Evolutionary conservation across 73 alveolate species (phyloP).

Genomic region (Durusdinium trenchii): DNA sequence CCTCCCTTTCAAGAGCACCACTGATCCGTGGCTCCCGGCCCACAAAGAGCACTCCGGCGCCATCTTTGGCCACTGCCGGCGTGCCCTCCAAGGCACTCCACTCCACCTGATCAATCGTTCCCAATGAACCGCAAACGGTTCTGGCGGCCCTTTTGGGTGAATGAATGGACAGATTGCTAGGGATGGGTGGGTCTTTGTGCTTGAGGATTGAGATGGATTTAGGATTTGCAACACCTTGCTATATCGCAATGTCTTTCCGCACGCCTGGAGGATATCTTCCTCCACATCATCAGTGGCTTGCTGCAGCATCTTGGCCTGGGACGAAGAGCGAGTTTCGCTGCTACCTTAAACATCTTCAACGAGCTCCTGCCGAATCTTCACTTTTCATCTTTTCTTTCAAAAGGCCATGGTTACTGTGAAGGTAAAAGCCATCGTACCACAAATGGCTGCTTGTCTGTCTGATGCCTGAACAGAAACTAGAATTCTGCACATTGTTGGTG

Average conservation of each 20-base stretch:
- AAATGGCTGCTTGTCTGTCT: too few relatives aligned
- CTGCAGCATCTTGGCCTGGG: slow-evolving; percentile 91
- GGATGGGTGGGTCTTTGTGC: not conserved
- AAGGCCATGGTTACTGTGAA: too few relatives aligned
- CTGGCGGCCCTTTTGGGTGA: too few relatives aligned
- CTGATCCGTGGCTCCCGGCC: slow-evolving; percentile 21
- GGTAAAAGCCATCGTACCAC: too few relatives aligned
- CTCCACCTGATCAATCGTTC: slow-evolving; percentile 66
- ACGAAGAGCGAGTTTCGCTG: too few relatives aligned
- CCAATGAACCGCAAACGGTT: not conserved
- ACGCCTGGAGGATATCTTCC: slow-evolving; percentile 67
- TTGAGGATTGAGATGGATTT: not conserved
- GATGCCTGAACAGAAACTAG: too few relatives aligned
- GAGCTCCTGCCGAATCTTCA: too few relatives aligned
- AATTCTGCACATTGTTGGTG: too few relatives aligned
- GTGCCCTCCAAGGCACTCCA: slow-evolving; percentile 61
- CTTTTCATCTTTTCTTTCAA: too few relatives aligned
- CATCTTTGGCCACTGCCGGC: slow-evolving; percentile 47
- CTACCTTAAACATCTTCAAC: too few relatives aligned
- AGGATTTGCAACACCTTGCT: too few relatives aligned
- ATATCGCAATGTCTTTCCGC: not conserved
- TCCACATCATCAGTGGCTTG: slow-evolving; percentile 93
- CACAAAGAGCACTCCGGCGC: slow-evolving; percentile 50
- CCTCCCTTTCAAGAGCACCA: too few relatives aligned
- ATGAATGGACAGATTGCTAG: not conserved